phyloP scores from a whole-genome alignment of 331 rosid genomes.

The Malus hybrid region DNA sequence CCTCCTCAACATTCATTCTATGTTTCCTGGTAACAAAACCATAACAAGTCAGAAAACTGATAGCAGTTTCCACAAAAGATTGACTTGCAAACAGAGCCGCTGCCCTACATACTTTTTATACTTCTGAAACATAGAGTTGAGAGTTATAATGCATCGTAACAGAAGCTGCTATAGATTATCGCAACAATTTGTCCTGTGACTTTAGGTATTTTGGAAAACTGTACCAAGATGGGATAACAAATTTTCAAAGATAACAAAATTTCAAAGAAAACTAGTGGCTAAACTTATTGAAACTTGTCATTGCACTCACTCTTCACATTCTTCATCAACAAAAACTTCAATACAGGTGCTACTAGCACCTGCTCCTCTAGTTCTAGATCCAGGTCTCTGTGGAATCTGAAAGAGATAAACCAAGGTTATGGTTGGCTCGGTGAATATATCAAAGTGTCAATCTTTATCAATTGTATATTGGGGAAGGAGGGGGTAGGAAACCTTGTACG shows the following conservation, averaged over 20 bases:
- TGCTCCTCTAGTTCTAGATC: constrained; percentile 39
- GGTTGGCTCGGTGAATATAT: not conserved
- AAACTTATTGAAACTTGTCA: not conserved
- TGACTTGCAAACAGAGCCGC: not conserved
- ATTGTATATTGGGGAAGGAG: not conserved
- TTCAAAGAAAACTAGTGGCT: no score
- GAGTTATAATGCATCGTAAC: not conserved
- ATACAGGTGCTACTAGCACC: constrained; percentile 36
- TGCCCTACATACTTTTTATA: no score
- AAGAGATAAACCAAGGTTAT: constrained; percentile 10
- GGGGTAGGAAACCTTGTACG: constrained; percentile 46
- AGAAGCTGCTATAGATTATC: not conserved
- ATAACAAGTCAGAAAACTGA: not conserved
- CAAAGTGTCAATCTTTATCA: not conserved
- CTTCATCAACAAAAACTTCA: constrained; percentile 84
- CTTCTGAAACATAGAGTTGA: no score
- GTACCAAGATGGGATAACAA: not conserved
- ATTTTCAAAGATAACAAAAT: not conserved
- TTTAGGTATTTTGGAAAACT: not conserved
- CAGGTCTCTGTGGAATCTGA: constrained; percentile 72
- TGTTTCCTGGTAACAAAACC: constrained; percentile 22
- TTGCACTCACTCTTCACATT: constrained; percentile 62
- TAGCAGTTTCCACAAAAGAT: not conserved
- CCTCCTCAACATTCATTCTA: constrained; percentile 27
- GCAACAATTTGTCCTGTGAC: not conserved